Conservation (phyloP, 176 grass and related monocot species). For the Secale cereale region DNA sequence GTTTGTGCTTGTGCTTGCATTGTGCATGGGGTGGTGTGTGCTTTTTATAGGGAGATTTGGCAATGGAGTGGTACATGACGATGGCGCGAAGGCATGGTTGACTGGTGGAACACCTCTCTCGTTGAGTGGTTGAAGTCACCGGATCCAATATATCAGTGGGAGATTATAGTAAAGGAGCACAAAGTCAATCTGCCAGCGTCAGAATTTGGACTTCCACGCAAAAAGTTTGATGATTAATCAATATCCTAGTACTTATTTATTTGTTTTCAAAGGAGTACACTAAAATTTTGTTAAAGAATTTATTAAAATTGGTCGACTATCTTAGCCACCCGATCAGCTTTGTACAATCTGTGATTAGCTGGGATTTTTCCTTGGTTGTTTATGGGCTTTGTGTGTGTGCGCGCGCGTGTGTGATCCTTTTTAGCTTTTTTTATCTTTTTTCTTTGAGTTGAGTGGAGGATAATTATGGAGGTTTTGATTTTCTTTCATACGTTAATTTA, state of each 20-base stretch:
- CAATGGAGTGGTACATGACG: conserved; percentile 34
- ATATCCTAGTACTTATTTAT: neutral
- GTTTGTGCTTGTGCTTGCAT: conserved; percentile 5
- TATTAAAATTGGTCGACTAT: neutral
- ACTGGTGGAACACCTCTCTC: too few species aligned
- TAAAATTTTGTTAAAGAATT: neutral
- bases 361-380: neutral
- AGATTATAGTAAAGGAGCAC: conserved; percentile 27
- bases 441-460: neutral
- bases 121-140: conserved; percentile 43
- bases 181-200: neutral
- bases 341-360: neutral
- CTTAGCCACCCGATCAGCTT: neutral
- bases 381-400: neutral
- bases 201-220: conserved; percentile 1
- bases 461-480: neutral
- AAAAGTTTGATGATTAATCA: neutral
- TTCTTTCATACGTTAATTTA: neutral
- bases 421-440: neutral
- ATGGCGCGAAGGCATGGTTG: neutral
- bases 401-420: neutral
- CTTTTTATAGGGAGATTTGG: conserved; percentile 3
- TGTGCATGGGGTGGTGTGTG: conserved; percentile 28
- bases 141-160: conserved; percentile 36
- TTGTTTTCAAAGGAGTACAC: neutral